These are phyloP conservation scores for Pythium volutum DNA, from an alignment of 352 stramenopile genomes.

Conservation along the genomic window DNA sequence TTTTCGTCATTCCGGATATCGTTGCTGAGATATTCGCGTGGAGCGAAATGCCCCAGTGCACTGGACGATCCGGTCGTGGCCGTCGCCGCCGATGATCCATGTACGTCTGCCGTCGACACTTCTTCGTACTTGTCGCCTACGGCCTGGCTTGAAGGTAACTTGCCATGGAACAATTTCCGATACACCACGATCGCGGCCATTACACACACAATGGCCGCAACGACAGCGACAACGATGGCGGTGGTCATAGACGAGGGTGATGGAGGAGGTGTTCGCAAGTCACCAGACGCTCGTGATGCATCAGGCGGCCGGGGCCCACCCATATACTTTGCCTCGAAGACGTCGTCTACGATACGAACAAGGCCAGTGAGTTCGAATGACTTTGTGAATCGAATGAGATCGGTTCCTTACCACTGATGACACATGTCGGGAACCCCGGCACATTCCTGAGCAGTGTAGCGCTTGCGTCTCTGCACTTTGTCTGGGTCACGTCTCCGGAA, in stretches of 20 bases:
- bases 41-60: background rate
- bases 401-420: constrained; percentile 9
- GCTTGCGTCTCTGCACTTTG: background rate
- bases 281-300: background rate
- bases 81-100: constrained; percentile 1
- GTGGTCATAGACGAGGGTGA: background rate
- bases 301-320: background rate
- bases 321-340: constrained; percentile 7
- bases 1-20: constrained; percentile 25
- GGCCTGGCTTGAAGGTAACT: background rate
- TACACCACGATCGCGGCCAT: constrained; percentile 4
- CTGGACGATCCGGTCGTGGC: background rate
- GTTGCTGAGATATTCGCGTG: constrained; percentile 22
- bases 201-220: background rate
- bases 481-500: background rate
- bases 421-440: background rate
- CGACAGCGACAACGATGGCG: constrained; percentile 6
- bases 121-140: constrained; percentile 10
- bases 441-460: background rate
- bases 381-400: background rate
- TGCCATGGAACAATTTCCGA: background rate
- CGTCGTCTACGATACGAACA: background rate
- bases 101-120: background rate
- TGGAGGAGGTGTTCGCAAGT: background rate
- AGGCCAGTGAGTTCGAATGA: background rate